Percentiles rank a stretch among this genome's conserved stretches.
Evolutionary conservation across 2,329 filamentous ascomycete species (phyloP).

Genomic region (Cadophora gregata): DNA sequence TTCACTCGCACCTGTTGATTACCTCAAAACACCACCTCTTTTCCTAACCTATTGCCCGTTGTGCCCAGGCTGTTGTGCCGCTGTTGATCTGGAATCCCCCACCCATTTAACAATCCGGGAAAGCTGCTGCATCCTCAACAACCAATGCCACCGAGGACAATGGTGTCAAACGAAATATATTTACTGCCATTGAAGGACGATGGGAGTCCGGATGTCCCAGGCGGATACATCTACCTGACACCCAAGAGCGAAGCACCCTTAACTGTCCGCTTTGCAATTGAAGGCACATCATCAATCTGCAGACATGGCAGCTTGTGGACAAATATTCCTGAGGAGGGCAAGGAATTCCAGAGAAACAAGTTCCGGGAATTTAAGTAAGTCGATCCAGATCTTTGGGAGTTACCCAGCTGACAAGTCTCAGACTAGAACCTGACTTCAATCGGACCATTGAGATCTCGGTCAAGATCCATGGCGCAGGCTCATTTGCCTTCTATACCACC

Average conservation of each 20-base stretch:
- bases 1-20: slow-evolving; percentile 17
- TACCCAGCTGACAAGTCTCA: slow-evolving; percentile 47
- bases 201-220: slow-evolving; percentile 86
- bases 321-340: slow-evolving; percentile 83
- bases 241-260: slow-evolving; percentile 77
- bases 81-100: background rate
- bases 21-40: background rate
- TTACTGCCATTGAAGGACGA: slow-evolving; percentile 89
- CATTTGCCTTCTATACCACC: slow-evolving; percentile 93
- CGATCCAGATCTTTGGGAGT: slow-evolving; percentile 3
- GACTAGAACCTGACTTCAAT: slow-evolving; percentile 91
- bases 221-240: slow-evolving; percentile 90
- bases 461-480: slow-evolving; percentile 80
- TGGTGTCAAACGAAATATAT: slow-evolving; percentile 77
- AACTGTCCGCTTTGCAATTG: slow-evolving; percentile 84
- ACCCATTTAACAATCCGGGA: background rate
- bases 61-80: slow-evolving; percentile 5
- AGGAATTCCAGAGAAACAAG: slow-evolving; percentile 75
- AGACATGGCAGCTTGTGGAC: slow-evolving; percentile 94
- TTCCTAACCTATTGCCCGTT: background rate
- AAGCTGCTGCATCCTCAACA: slow-evolving; percentile 1
- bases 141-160: slow-evolving; percentile 63
- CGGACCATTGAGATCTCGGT: slow-evolving; percentile 89
- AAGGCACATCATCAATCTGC: slow-evolving; percentile 95
- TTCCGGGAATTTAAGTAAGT: slow-evolving; percentile 90